These are phyloP conservation scores for Stagonosporopsis vannaccii DNA, from an alignment of 2,329 filamentous ascomycete genomes.

Conservation along the genomic window DNA sequence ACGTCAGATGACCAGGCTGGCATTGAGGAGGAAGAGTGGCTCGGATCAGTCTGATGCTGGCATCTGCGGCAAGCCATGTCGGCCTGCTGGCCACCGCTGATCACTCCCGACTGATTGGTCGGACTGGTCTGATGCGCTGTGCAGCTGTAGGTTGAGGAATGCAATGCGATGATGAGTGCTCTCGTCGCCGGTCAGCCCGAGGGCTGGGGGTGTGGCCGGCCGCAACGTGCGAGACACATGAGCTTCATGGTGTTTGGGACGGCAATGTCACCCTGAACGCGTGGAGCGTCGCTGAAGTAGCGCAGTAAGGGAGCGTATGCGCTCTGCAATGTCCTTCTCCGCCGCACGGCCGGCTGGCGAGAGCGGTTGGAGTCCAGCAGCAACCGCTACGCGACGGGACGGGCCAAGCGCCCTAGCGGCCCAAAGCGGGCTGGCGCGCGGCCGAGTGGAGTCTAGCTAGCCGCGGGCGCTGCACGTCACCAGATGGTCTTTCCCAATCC, in stretches of 20 bases:
- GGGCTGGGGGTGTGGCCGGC: constrained; percentile 33
- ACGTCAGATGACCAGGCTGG: constrained; percentile 44
- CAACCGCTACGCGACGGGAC: constrained; percentile 28
- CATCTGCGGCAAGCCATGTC: constrained; percentile 37
- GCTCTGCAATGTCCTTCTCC: constrained; percentile 21
- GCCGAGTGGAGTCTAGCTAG: constrained; percentile 33
- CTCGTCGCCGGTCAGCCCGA: constrained; percentile 37
- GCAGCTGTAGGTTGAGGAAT: constrained; percentile 43
- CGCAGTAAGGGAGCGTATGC: constrained; percentile 27
- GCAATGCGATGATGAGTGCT: constrained; percentile 39
- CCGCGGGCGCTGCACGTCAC: constrained; percentile 48
- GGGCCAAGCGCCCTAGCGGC: constrained; percentile 29
- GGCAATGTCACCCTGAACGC: constrained; percentile 39
- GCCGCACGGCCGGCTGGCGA: constrained; percentile 22
- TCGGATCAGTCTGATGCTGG: constrained; percentile 37
- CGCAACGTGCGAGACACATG: constrained; percentile 49
- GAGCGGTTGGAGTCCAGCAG: constrained; percentile 28
- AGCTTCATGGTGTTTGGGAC: constrained; percentile 32
- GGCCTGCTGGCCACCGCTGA: constrained; percentile 21
- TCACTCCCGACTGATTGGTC: constrained; percentile 28
- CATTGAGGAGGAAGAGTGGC: constrained; percentile 26
- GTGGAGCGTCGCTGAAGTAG: constrained; percentile 27
- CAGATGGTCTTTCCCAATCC: constrained; percentile 32
- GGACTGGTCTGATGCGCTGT: constrained; percentile 20
- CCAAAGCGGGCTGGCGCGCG: constrained; percentile 27